phyloP scores from a whole-genome alignment of 257 asterid species.

The Thymus quinquecostatus region DNA sequence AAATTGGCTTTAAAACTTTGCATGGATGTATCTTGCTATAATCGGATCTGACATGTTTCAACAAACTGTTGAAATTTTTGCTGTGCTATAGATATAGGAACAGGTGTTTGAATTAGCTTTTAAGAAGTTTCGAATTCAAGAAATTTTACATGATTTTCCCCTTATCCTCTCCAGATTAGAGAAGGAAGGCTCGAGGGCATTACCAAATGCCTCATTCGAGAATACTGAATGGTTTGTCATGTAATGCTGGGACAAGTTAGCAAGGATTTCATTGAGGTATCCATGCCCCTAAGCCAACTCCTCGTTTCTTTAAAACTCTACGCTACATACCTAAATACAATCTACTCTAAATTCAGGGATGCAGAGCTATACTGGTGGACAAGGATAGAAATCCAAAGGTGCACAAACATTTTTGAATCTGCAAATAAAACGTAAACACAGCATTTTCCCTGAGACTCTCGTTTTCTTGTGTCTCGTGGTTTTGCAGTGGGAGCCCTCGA shows the following conservation, averaged over 20 bases:
- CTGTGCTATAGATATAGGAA: no score
- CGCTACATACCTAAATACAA: not conserved
- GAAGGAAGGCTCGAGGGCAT: slow-evolving; percentile 87
- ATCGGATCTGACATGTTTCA: no score
- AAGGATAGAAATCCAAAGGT: slow-evolving; percentile 86
- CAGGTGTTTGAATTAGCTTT: no score
- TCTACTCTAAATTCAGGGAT: slow-evolving; percentile 49
- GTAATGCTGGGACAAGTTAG: slow-evolving; percentile 62
- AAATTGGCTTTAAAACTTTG: not conserved
- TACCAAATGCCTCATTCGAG: slow-evolving; percentile 75
- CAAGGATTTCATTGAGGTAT: slow-evolving; percentile 80
- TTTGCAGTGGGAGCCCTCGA: slow-evolving; percentile 71
- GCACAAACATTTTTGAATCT: not conserved
- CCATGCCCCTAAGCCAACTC: not conserved
- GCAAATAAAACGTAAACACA: not conserved
- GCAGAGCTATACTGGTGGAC: slow-evolving; percentile 75
- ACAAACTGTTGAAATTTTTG: no score
- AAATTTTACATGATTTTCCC: not conserved
- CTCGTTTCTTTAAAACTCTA: not conserved
- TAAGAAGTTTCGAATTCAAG: not conserved
- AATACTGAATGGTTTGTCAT: slow-evolving; percentile 78
- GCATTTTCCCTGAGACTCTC: not conserved
- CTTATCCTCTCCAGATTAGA: slow-evolving; percentile 59
- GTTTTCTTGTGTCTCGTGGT: not conserved
- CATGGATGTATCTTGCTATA: no score